Evolutionary conservation across 768 basidiomycete genomes (phyloP).

Genomic region (Mycena polygramma): DNA sequence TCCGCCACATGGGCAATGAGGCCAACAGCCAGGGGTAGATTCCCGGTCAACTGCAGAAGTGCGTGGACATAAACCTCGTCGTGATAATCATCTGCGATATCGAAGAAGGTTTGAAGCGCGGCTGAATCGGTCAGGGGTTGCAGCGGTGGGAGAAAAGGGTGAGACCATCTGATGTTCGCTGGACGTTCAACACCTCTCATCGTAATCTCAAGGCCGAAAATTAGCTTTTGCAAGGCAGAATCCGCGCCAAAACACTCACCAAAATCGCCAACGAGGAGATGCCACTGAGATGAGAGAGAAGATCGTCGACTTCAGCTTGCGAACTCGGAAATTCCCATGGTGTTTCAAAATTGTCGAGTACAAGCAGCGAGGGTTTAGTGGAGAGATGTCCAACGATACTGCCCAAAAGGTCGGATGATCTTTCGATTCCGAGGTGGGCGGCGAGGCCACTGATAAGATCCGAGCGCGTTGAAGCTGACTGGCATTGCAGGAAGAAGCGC

Average conservation of each 20-base stretch:
- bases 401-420: conserved; percentile 5
- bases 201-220: conserved; percentile 17
- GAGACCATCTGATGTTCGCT: conserved; percentile 5
- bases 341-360: conserved; percentile 16
- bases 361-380: background rate
- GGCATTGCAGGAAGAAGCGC: conserved; percentile 20
- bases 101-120: conserved; percentile 17
- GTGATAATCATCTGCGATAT: conserved; percentile 18
- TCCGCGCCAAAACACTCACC: background rate
- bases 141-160: conserved; percentile 19
- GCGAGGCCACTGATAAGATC: conserved; percentile 14
- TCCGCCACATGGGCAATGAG: conserved; percentile 21
- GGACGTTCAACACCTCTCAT: conserved; percentile 26
- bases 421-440: conserved; percentile 14
- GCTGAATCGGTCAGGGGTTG: conserved; percentile 4
- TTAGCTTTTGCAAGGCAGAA: background rate
- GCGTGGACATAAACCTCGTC: background rate
- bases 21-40: conserved; percentile 19
- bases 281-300: conserved; percentile 2
- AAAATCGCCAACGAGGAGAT: conserved; percentile 13
- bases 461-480: background rate
- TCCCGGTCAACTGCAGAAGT: conserved; percentile 10
- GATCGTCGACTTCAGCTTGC: conserved; percentile 15
- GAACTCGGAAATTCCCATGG: conserved; percentile 10
- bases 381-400: too few relatives aligned